Percentiles rank a stretch among this genome's conserved stretches.
These are phyloP conservation scores for Lyophyllum atratum DNA, from an alignment of 768 basidiomycete genomes.

Conservation along the genomic window DNA sequence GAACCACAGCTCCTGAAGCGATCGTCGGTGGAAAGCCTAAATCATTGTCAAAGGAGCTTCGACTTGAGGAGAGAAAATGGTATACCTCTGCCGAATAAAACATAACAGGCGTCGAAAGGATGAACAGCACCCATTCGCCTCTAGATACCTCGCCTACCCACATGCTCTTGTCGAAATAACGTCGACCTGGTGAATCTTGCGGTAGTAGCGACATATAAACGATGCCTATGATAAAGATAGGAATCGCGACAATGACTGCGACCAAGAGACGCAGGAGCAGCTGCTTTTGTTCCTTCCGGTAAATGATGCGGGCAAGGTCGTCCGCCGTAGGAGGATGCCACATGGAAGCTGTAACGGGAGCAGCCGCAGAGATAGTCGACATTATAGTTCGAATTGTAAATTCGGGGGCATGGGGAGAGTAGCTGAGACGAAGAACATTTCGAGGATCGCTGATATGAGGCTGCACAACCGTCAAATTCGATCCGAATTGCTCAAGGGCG, in stretches of 20 bases:
- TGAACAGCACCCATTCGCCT: conserved; percentile 62
- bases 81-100: conserved; percentile 54
- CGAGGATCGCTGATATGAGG: conserved; percentile 39
- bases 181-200: conserved; percentile 41
- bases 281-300: conserved; percentile 52
- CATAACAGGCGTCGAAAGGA: conserved; percentile 70
- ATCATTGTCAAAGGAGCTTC: too few relatives aligned
- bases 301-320: conserved; percentile 57
- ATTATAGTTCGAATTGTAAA: conserved; percentile 71
- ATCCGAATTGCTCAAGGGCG: conserved; percentile 31
- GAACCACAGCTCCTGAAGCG: conserved; percentile 52
- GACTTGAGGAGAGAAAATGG: too few relatives aligned
- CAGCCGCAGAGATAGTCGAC: conserved; percentile 37
- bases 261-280: conserved; percentile 59
- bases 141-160: conserved; percentile 65
- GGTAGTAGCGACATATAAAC: conserved; percentile 74
- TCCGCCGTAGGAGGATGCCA: conserved; percentile 60
- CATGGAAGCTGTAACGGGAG: conserved; percentile 45
- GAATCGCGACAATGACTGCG: conserved; percentile 64
- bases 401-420: conserved; percentile 48
- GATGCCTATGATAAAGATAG: conserved; percentile 77
- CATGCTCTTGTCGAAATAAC: conserved; percentile 56
- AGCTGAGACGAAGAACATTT: conserved; percentile 50
- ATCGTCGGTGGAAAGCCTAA: too few relatives aligned
- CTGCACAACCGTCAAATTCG: conserved; percentile 39